Conservation (phyloP, 2,329 filamentous ascomycete species). For the Ciborinia camelliae region DNA sequence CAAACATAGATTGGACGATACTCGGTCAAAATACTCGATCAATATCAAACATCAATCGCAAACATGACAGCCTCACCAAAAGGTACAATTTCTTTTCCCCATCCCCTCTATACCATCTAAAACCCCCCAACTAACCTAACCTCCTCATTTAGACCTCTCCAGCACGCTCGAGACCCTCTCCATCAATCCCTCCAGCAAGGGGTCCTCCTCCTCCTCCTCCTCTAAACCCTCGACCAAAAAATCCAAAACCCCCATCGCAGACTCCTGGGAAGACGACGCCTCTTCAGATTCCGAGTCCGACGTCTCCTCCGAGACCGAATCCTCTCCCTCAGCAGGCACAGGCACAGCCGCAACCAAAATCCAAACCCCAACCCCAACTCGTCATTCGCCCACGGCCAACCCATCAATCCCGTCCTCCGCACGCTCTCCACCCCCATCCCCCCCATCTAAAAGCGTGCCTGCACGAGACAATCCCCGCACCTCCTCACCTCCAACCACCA, state of each 20-base stretch:
- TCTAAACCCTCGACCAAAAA: conserved; percentile 27
- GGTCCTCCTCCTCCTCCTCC: conserved; percentile 34
- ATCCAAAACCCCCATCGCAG: conserved; percentile 49
- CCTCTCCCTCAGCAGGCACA: no score
- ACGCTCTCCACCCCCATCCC: conserved; percentile 17
- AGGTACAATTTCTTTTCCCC: conserved; percentile 1
- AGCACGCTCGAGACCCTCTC: conserved; percentile 26
- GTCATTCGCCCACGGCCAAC: conserved; percentile 27
- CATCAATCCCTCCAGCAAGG: conserved; percentile 27
- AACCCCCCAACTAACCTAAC: conserved; percentile 1
- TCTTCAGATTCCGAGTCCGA: conserved; percentile 41
- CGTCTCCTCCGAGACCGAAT: conserved; percentile 25
- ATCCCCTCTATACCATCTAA: neutral
- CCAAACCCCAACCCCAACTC: conserved; percentile 22
- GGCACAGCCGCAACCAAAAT: no score
- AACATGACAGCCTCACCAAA: conserved; percentile 17
- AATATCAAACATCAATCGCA: neutral
- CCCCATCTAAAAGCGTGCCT: no score
- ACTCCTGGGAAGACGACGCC: conserved; percentile 77
- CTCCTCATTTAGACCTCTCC: conserved; percentile 33
- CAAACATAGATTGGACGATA: no score
- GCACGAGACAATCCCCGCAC: neutral
- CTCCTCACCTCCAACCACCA: neutral
- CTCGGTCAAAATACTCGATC: neutral
- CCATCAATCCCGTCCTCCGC: conserved; percentile 23